Base-by-base conservation (phyloP, 768 basidiomycete genomes). In the Tylopilus balloui region DNA sequence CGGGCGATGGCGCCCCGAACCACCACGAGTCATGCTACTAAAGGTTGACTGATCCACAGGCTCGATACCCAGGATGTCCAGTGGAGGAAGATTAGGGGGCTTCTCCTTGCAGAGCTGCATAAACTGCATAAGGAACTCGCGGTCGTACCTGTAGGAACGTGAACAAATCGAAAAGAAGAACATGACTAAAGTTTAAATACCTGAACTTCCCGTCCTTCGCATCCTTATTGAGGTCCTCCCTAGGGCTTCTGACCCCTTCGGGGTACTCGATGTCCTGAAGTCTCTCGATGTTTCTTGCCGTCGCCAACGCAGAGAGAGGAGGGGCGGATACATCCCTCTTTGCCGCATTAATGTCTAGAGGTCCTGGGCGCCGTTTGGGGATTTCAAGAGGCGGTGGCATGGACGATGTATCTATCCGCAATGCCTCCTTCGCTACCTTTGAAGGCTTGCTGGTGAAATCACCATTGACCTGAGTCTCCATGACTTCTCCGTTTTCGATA, bases 51-150 rank as follows among this genome's bases (percentile, higher is more conserved):
- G 76, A 59, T 84, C 80, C 23, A 78, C 74, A 10, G 89, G 86
- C 61, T 93, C 92, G 45, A 97, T 80, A 47, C 95, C 95, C 59
- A 98, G 86, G 10, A 86, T 85, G 56, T 92, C 92, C 47, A 97
- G 78, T 52, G 91, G 81, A 34, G 92, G 92, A 23, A 97, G 83
- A 47, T 79, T 77, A 46, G 90, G 92, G 3, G 96, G 95, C 69
- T 93, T 94, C 72, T 97, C 95, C 68, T 83, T 89, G 77, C 96
- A 99, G 52, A 95, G 71, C 20, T 73, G 70, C 89, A 96, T 93
- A 73, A 99, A 99, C 65, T 99, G 95, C 51, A 99, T 71, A 21
- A 99, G 78, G 82, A 99, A 99, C 17, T 94, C 92, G 29, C 94
- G 92, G 67, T 97, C 92, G 66, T 99, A 99, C 61, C 95, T 92